Conservation (phyloP, 345 rosid species). For the Gossypium rotundifolium region DNA sequence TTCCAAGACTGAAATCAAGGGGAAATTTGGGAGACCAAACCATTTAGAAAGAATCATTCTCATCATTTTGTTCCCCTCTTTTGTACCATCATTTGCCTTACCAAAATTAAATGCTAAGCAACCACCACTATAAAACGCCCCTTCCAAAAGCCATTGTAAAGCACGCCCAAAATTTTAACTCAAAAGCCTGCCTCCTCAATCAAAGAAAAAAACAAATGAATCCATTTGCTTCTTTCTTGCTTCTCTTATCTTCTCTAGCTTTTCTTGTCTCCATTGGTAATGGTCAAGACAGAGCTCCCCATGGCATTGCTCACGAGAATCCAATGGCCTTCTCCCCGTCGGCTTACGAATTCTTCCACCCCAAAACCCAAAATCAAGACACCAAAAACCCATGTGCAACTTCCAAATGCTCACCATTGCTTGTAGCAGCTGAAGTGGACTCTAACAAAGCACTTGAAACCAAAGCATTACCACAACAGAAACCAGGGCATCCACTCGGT, state of each 20-base stretch:
- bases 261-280: slow-evolving; percentile 21
- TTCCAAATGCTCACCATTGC: slow-evolving; percentile 52
- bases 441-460: slow-evolving; percentile 26
- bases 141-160: slow-evolving; percentile 45
- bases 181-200: slow-evolving; percentile 2
- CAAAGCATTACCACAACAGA: slow-evolving; percentile 20
- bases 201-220: slow-evolving; percentile 27
- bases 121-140: slow-evolving; percentile 30
- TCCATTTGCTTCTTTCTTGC: slow-evolving; percentile 26
- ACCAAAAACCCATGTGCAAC: slow-evolving; percentile 22
- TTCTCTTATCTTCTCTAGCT: slow-evolving; percentile 30
- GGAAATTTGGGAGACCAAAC: not conserved
- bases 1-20: not conserved
- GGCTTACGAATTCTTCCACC: slow-evolving; percentile 78
- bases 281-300: slow-evolving; percentile 85
- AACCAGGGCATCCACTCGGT: slow-evolving; percentile 25
- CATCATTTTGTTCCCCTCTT: slow-evolving; percentile 46
- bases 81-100: slow-evolving; percentile 20
- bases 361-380: slow-evolving; percentile 34
- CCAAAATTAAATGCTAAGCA: slow-evolving; percentile 48
- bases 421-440: slow-evolving; percentile 50
- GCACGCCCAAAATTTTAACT: slow-evolving; percentile 14
- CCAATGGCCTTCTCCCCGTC: slow-evolving; percentile 78
- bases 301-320: slow-evolving; percentile 58
- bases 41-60: slow-evolving; percentile 11